phyloP scores from a whole-genome alignment of 495 filamentous ascomycete species.

The Lophium mytilinum region DNA sequence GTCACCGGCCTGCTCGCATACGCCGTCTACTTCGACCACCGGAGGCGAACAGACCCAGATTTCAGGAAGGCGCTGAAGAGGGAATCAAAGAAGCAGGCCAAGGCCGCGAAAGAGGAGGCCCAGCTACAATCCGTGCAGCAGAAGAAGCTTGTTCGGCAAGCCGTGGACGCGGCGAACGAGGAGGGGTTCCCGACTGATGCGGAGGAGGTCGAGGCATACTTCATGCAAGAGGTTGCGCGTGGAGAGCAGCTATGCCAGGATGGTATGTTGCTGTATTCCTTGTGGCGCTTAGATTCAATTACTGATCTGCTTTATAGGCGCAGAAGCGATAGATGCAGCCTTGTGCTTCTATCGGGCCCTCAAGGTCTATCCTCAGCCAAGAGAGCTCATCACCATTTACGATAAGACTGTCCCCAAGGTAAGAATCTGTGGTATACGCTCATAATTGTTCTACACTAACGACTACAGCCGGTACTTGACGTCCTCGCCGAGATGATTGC shows the following conservation, averaged over 20 bases:
- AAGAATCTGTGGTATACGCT: slow-evolving; percentile 8
- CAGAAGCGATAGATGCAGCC: slow-evolving; percentile 72
- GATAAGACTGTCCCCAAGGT: slow-evolving; percentile 95
- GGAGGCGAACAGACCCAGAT: slow-evolving; percentile 73
- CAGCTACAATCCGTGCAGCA: slow-evolving; percentile 59
- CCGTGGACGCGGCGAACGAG: slow-evolving; percentile 68
- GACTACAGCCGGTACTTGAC: slow-evolving; percentile 70
- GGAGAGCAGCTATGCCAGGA: slow-evolving; percentile 71
- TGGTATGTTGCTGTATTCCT: slow-evolving; percentile 40
- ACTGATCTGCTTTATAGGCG: slow-evolving; percentile 41
- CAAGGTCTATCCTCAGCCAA: slow-evolving; percentile 93
- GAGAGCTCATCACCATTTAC: slow-evolving; percentile 90
- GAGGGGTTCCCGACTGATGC: slow-evolving; percentile 85
- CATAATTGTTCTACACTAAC: slow-evolving; percentile 14
- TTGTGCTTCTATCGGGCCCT: slow-evolving; percentile 95
- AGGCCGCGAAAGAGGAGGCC: slow-evolving; percentile 65
- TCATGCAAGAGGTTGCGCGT: slow-evolving; percentile 85
- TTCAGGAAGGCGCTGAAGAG: slow-evolving; percentile 81
- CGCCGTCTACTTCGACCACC: slow-evolving; percentile 92
- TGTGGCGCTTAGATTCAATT: not conserved
- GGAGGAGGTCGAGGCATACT: slow-evolving; percentile 87
- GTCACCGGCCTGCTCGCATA: slow-evolving; percentile 69
- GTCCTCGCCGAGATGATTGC: slow-evolving; percentile 97
- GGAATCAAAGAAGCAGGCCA: slow-evolving; percentile 65
- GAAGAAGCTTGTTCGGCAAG: slow-evolving; percentile 59